A percentile compares a stretch with the other conserved stretches of the same genome.
Evolutionary conservation across 805 yeast species (phyloP).

Genomic region (Saccharomyces eubayanus): DNA sequence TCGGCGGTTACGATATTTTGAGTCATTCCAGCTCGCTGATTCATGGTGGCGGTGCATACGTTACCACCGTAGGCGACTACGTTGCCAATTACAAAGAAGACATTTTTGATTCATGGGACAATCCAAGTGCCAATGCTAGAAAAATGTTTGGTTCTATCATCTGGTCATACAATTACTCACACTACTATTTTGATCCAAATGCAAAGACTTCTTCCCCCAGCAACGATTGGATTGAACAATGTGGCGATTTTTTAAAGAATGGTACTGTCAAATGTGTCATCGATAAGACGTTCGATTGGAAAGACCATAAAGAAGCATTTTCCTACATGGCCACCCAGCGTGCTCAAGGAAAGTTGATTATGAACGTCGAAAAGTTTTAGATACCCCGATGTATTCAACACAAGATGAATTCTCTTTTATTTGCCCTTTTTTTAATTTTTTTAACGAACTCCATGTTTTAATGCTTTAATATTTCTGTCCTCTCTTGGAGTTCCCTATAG

Average conservation of each 20-base stretch:
- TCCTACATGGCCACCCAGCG: slow-evolving; percentile 42
- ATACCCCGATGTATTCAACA: background rate
- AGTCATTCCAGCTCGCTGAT: slow-evolving; percentile 37
- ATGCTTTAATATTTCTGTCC: background rate
- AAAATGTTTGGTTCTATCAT: slow-evolving; percentile 29
- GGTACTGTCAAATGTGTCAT: slow-evolving; percentile 43
- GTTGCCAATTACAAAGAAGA: slow-evolving; percentile 35
- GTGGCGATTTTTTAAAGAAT: slow-evolving; percentile 39
- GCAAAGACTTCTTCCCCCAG: slow-evolving; percentile 18
- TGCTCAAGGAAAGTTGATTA: slow-evolving; percentile 62
- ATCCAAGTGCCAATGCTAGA: slow-evolving; percentile 32
- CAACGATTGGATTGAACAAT: slow-evolving; percentile 35
- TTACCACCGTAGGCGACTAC: slow-evolving; percentile 57
- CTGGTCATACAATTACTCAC: slow-evolving; percentile 34
- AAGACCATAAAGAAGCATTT: slow-evolving; percentile 47
- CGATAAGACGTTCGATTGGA: slow-evolving; percentile 51
- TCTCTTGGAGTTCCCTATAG: background rate
- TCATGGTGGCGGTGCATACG: slow-evolving; percentile 43
- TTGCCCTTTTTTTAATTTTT: background rate
- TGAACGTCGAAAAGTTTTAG: slow-evolving; percentile 36
- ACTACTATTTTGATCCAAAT: slow-evolving; percentile 30
- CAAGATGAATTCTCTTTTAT: background rate
- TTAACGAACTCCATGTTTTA: background rate
- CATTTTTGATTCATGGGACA: slow-evolving; percentile 31
- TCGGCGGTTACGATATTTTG: slow-evolving; percentile 56